Conservation (phyloP, 1,139 yeast species). For the Suhomyces anneliseae region DNA sequence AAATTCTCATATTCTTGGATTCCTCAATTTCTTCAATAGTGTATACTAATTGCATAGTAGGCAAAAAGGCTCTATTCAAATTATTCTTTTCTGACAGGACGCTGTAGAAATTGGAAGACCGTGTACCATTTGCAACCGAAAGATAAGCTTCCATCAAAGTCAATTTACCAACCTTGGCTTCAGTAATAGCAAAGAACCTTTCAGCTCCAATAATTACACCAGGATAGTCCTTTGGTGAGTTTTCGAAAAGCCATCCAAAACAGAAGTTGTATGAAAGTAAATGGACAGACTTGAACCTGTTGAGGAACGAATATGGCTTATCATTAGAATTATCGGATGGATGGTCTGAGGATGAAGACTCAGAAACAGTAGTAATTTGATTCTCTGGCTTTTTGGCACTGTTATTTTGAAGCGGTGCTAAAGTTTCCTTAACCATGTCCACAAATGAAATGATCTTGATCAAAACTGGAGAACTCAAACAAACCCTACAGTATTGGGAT, state of each 20-base stretch:
- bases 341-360: background rate
- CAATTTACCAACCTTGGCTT: constrained; percentile 62
- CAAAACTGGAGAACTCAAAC: constrained; percentile 54
- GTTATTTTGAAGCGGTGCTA: background rate
- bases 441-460: constrained; percentile 33
- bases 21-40: constrained; percentile 35
- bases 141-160: constrained; percentile 64
- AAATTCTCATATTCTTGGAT: constrained; percentile 37
- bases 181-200: constrained; percentile 61
- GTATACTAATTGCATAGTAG: constrained; percentile 63
- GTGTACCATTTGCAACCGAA: constrained; percentile 63
- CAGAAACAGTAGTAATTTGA: background rate
- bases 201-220: constrained; percentile 82
- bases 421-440: background rate
- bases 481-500: constrained; percentile 57
- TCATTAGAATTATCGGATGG: background rate
- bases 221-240: constrained; percentile 46
- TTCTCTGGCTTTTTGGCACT: background rate
- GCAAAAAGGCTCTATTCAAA: constrained; percentile 64
- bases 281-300: constrained; percentile 50
- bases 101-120: constrained; percentile 53
- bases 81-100: constrained; percentile 44
- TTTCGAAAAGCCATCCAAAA: constrained; percentile 69
- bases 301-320: constrained; percentile 9
- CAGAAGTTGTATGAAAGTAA: constrained; percentile 67